phyloP scores from a whole-genome alignment of 148 eudicot genomes.

The Vaccinium macrocarpon region DNA sequence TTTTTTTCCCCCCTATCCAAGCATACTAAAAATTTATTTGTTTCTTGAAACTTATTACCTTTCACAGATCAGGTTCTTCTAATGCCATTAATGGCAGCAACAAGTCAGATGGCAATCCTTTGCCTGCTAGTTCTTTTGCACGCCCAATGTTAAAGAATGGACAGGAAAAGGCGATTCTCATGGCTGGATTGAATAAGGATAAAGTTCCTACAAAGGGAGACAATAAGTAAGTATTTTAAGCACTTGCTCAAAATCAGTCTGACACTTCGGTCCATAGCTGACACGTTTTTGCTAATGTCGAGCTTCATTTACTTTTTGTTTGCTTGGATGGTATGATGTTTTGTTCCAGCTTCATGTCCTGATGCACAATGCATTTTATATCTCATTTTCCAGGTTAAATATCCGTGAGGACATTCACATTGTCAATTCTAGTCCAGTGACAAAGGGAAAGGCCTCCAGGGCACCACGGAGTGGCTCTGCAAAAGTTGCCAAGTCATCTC shows the following conservation, averaged over 20 bases:
- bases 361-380: background rate
- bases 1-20: background rate
- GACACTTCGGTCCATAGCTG: background rate
- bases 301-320: background rate
- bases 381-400: conserved; percentile 4
- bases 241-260: background rate
- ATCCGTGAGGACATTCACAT: conserved; percentile 16
- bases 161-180: conserved; percentile 51
- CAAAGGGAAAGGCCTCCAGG: conserved; percentile 43
- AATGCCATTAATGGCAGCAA: conserved; percentile 48
- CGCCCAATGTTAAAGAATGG: conserved; percentile 60
- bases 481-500: conserved; percentile 28
- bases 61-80: conserved; percentile 56
- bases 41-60: background rate
- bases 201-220: conserved; percentile 5
- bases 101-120: conserved; percentile 53
- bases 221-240: conserved; percentile 3
- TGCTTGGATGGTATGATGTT: background rate
- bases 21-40: background rate
- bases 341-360: background rate
- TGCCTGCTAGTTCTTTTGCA: conserved; percentile 47
- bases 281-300: background rate
- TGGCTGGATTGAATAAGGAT: conserved; percentile 47
- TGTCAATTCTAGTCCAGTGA: conserved; percentile 26
- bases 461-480: conserved; percentile 38